Base-by-base conservation (phyloP, 2,329 filamentous ascomycete species). In the Diaporthe humulicola region DNA sequence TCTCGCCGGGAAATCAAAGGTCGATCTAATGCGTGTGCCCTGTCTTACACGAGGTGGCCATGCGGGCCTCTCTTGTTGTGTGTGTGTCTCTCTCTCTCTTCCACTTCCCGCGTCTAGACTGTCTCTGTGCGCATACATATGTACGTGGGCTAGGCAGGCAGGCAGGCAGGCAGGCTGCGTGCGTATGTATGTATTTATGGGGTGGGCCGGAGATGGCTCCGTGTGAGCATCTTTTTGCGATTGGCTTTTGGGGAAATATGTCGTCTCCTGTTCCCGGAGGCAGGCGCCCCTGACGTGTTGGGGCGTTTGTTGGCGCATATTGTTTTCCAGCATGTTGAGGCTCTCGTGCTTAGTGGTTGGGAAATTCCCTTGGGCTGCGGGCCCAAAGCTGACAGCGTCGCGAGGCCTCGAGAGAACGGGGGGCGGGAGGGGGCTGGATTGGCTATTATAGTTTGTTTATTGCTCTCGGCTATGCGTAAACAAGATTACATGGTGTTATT, bases 21-120 rank as follows among this genome's bases (percentile, higher is more conserved):
- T 19, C 17, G 14, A 8, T 22, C 50, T 28, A n/a, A 9, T 57
- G 54, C 28, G 6, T 48, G 30, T 52, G 1, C 19, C 54, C 25
- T 57, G 54, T 57, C 54, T 57, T 57, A 57, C 54, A 36, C 17
- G n/a, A n/a, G n/a, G n/a, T n/a, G n/a, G n/a, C n/a, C n/a, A n/a
- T n/a, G n/a, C n/a, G n/a, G n/a, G n/a, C n/a, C n/a, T n/a, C n/a
- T n/a, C n/a, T n/a, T n/a, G n/a, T n/a, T n/a, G n/a, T n/a, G n/a
- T n/a, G n/a, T n/a, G n/a, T n/a, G n/a, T n/a, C n/a, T n/a, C n/a
- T n/a, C n/a, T n/a, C n/a, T n/a, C n/a, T n/a, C n/a, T n/a, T n/a
- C n/a, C n/a, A n/a, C n/a, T n/a, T n/a, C n/a, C n/a, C n/a, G n/a
- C n/a, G n/a, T n/a, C n/a, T n/a, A n/a, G n/a, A n/a, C n/a, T n/a